A percentile compares a stretch with the other conserved stretches of the same genome.
phyloP scores from a whole-genome alignment of 2,329 filamentous ascomycete genomes.

The Talaromyces albobiverticillius region DNA sequence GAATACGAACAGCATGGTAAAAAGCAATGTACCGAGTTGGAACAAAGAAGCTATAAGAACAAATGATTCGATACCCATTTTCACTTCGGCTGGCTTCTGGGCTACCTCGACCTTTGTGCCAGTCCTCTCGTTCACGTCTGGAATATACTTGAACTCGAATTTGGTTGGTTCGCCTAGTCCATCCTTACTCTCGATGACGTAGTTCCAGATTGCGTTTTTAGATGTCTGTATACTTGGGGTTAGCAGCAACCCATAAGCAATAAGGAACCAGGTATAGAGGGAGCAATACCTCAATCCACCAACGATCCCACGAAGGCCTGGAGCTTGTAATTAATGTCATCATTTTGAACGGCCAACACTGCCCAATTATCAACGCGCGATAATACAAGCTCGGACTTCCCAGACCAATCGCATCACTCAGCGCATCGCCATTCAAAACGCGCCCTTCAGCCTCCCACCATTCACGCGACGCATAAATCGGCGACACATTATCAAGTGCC shows the following conservation, averaged over 20 bases:
- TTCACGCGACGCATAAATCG: constrained; percentile 61
- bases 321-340: not conserved
- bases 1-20: no score
- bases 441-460: constrained; percentile 67
- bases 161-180: constrained; percentile 61
- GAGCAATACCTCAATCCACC: no score
- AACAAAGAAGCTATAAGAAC: no score
- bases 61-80: no score
- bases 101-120: no score
- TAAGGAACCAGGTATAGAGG: not conserved
- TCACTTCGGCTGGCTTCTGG: no score
- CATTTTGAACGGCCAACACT: no score
- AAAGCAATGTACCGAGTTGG: no score
- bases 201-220: not conserved
- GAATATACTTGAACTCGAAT: constrained; percentile 67
- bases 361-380: constrained; percentile 56
- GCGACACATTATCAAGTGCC: constrained; percentile 63
- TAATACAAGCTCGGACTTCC: constrained; percentile 52
- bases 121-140: not conserved
- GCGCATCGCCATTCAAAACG: constrained; percentile 66
- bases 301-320: no score
- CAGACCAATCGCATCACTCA: constrained; percentile 60
- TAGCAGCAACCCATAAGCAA: no score
- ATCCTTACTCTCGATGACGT: constrained; percentile 48
- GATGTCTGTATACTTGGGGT: not conserved